These are phyloP conservation scores for Yamadazyma friedrichii DNA, from an alignment of 1,139 yeast genomes.

Conservation along the genomic window DNA sequence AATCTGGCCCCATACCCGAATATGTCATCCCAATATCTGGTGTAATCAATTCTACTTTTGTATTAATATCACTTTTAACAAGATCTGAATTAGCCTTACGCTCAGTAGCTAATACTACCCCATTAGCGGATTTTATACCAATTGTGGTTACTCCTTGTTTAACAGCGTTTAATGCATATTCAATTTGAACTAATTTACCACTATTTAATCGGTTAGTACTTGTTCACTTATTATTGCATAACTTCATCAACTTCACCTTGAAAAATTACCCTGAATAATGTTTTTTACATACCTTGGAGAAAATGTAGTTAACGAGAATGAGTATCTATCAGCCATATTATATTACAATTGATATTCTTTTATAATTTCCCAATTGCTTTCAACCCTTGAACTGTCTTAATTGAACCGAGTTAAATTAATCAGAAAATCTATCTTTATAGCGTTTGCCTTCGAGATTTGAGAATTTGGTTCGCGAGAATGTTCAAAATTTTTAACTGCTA, in stretches of 20 bases:
- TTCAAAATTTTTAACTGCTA: not conserved
- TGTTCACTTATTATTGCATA: too few species aligned
- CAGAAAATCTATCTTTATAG: too few species aligned
- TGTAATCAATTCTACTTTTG: slow-evolving; percentile 80
- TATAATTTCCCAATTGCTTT: not conserved
- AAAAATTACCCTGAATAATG: too few species aligned
- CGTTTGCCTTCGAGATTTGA: slow-evolving; percentile 18
- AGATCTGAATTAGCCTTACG: slow-evolving; percentile 82
- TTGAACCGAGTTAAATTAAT: too few species aligned
- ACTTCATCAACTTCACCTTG: too few species aligned
- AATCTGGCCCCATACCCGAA: slow-evolving; percentile 99
- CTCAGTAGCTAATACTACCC: slow-evolving; percentile 95
- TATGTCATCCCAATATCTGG: slow-evolving; percentile 97
- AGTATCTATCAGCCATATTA: slow-evolving; percentile 93
- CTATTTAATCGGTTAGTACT: slow-evolving; percentile 39
- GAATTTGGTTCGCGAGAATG: not conserved
- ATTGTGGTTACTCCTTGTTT: slow-evolving; percentile 97
- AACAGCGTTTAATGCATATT: slow-evolving; percentile 95
- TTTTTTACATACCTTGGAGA: slow-evolving; percentile 81
- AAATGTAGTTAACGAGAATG: slow-evolving; percentile 93
- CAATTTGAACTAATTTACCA: slow-evolving; percentile 97
- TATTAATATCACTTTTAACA: slow-evolving; percentile 69
- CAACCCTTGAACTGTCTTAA: not conserved
- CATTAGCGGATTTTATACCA: slow-evolving; percentile 95
- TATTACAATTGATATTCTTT: not conserved